Conservation (phyloP, 164 flowering plant species). For the Buxus sempervirens region DNA sequence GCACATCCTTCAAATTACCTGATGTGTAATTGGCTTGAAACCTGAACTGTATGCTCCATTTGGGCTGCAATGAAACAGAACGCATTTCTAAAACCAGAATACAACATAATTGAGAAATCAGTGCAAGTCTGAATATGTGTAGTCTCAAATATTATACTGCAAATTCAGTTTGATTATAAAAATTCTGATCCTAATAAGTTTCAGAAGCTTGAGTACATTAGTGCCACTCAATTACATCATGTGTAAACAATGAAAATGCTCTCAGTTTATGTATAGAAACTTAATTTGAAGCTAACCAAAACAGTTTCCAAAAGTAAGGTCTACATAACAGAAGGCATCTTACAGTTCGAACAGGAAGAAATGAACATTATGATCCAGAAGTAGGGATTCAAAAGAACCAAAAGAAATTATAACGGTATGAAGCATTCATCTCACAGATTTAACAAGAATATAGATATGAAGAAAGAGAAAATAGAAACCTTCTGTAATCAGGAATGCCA, state of each 20-base stretch:
- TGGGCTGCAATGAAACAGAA: conserved; percentile 62
- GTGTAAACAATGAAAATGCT: not conserved
- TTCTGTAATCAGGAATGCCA: conserved; percentile 98
- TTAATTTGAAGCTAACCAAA: not conserved
- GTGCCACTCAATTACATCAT: no score
- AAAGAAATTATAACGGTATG: not conserved
- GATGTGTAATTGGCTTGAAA: conserved; percentile 92
- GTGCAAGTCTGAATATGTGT: not conserved
- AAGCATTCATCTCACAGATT: not conserved
- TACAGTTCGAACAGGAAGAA: not conserved
- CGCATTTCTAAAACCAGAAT: not conserved
- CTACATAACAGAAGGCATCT: not conserved
- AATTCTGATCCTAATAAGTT: not conserved
- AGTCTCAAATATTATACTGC: not conserved
- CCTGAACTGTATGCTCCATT: conserved; percentile 98
- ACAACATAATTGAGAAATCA: not conserved
- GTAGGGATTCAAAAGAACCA: not conserved
- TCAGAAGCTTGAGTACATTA: not conserved
- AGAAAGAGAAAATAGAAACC: conserved; percentile 33
- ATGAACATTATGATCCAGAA: no score
- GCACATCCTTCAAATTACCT: conserved; percentile 75
- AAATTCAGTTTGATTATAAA: not conserved
- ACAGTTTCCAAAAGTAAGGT: not conserved
- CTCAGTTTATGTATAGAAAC: not conserved
- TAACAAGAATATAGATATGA: not conserved